These are phyloP conservation scores for Phlebopus sp. DNA, from an alignment of 1,284 basidiomycete species.

Conservation along the genomic window DNA sequence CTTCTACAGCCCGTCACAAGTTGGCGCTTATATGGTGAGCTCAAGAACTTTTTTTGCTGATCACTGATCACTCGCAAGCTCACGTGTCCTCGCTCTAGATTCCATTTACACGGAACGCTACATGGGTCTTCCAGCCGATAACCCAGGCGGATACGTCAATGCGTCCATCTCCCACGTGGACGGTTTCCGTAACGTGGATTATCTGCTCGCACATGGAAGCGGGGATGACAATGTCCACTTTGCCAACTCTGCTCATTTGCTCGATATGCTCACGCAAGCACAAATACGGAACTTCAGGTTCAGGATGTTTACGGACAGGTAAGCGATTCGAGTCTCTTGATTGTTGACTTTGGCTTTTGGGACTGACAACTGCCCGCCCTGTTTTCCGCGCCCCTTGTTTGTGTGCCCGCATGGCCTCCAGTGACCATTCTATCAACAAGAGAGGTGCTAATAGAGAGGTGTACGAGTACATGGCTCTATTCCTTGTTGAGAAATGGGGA, in stretches of 20 bases:
- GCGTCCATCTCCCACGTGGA: constrained; percentile 84
- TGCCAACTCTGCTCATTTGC: constrained; percentile 83
- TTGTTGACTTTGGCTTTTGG: constrained; percentile 11
- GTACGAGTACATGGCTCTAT: constrained; percentile 82
- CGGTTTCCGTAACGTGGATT: constrained; percentile 79
- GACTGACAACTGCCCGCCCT: too few relatives aligned
- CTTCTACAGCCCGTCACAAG: constrained; percentile 77
- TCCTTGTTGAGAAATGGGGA: constrained; percentile 90
- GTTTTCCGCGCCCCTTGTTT: too few relatives aligned
- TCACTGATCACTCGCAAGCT: not conserved
- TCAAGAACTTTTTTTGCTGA: constrained; percentile 17
- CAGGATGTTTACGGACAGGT: constrained; percentile 96
- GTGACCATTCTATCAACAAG: constrained; percentile 73
- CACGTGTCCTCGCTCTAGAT: constrained; percentile 42
- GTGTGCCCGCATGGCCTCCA: constrained; percentile 38
- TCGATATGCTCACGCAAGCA: constrained; percentile 87
- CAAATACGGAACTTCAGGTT: constrained; percentile 82
- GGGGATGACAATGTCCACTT: constrained; percentile 96
- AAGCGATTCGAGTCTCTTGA: constrained; percentile 24
- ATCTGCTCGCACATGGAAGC: constrained; percentile 86
- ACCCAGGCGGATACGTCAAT: constrained; percentile 80
- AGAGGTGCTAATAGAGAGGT: constrained; percentile 83
- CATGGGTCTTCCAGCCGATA: constrained; percentile 81
- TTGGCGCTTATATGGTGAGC: constrained; percentile 80
- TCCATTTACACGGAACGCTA: constrained; percentile 96